Evolutionary conservation across 2,329 filamentous ascomycete genomes (phyloP).

Genomic region (Ilyonectria sp.): DNA sequence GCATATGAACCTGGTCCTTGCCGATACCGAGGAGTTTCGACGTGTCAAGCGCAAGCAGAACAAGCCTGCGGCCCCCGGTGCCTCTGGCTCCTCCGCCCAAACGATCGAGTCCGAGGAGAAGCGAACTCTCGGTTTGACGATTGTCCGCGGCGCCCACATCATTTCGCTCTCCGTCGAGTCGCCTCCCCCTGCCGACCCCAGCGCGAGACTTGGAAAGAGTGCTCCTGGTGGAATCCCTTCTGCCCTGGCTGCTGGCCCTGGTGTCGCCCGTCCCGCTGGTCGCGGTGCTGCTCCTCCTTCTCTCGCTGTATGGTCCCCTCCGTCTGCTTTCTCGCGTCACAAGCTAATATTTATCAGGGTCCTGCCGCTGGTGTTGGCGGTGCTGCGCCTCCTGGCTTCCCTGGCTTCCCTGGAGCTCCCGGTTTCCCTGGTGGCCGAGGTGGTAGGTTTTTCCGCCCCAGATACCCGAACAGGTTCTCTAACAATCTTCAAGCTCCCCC

Average conservation of each 20-base stretch:
- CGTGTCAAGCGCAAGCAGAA: slow-evolving; percentile 88
- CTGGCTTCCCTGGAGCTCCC: slow-evolving; percentile 67
- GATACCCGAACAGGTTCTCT: slow-evolving; percentile 43
- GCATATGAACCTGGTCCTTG: slow-evolving; percentile 99
- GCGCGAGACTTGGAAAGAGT: slow-evolving; percentile 86
- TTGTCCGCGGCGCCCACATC: slow-evolving; percentile 94
- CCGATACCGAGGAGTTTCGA: slow-evolving; percentile 98
- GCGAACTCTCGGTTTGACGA: slow-evolving; percentile 94
- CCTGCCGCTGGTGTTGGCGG: slow-evolving; percentile 90
- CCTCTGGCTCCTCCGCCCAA: slow-evolving; percentile 73
- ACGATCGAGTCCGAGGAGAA: slow-evolving; percentile 95
- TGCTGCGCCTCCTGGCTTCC: slow-evolving; percentile 74
- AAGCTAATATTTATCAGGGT: slow-evolving; percentile 63
- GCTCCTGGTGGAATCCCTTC: slow-evolving; percentile 78
- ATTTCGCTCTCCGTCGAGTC: slow-evolving; percentile 96
- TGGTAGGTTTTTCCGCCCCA: slow-evolving; percentile 60
- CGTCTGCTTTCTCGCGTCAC: not conserved
- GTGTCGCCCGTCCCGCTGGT: slow-evolving; percentile 91
- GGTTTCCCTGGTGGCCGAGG: slow-evolving; percentile 65
- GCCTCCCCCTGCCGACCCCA: slow-evolving; percentile 93
- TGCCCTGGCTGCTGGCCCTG: slow-evolving; percentile 85
- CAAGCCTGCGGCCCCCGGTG: slow-evolving; percentile 77
- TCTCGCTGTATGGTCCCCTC: slow-evolving; percentile 73
- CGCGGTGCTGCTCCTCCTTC: slow-evolving; percentile 82
- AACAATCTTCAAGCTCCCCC: slow-evolving; percentile 59